Evolutionary conservation across 2,329 filamentous ascomycete genomes (phyloP).

Genomic region (Aspergillus sp.): DNA sequence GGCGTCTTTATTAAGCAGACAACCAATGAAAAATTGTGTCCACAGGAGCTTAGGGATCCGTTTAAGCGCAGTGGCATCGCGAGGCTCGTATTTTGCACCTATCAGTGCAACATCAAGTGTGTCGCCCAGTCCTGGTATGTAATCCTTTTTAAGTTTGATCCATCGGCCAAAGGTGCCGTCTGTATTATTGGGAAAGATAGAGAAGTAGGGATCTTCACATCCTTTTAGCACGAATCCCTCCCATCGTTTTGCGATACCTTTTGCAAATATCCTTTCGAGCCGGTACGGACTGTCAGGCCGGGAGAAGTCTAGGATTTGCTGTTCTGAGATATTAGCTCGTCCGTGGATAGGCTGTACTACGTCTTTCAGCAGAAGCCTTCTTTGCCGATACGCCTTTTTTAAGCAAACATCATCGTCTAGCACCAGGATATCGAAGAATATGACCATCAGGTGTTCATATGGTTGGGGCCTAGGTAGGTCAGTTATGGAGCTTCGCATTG

Average conservation of each 20-base stretch:
- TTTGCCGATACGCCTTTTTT: constrained; percentile 36
- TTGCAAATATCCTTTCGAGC: constrained; percentile 60
- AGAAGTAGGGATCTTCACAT: constrained; percentile 67
- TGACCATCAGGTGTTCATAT: constrained; percentile 54
- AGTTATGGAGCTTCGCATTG: constrained; percentile 4
- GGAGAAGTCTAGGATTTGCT: constrained; percentile 62
- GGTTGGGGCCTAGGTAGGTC: constrained; percentile 35
- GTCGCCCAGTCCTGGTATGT: constrained; percentile 70
- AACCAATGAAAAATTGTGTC: constrained; percentile 77
- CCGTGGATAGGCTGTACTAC: constrained; percentile 53
- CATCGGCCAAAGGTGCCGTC: constrained; percentile 40
- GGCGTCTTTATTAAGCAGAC: constrained; percentile 61
- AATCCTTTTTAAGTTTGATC: constrained; percentile 86
- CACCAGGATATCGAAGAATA: constrained; percentile 56
- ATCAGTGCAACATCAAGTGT: constrained; percentile 76
- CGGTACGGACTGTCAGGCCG: constrained; percentile 44
- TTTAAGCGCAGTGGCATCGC: constrained; percentile 50
- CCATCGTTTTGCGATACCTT: constrained; percentile 57
- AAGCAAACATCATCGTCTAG: constrained; percentile 50
- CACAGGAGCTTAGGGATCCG: constrained; percentile 54
- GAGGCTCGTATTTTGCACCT: constrained; percentile 64
- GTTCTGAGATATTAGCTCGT: constrained; percentile 59
- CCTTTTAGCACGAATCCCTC: constrained; percentile 81
- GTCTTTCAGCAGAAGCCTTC: constrained; percentile 49
- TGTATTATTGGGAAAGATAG: constrained; percentile 36